Evolutionary conservation across 2,329 filamentous ascomycete species (phyloP).

Genomic region (Cordyceps cicadae): DNA sequence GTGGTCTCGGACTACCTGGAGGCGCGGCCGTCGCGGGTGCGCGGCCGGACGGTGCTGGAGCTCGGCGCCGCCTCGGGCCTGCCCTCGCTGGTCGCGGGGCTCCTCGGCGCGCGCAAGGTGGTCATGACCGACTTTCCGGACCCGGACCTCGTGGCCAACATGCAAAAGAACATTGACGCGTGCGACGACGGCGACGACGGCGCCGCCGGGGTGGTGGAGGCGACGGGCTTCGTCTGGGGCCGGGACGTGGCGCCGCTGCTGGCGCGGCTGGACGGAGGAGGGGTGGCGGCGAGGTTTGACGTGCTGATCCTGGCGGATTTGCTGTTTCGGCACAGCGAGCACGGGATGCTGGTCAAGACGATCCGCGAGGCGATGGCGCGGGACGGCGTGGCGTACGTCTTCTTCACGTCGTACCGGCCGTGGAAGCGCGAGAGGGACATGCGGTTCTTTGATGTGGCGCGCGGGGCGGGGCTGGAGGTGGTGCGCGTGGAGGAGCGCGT

Average conservation of each 20-base stretch:
- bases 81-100: slow-evolving; percentile 68
- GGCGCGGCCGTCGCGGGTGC: slow-evolving; percentile 54
- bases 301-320: slow-evolving; percentile 80
- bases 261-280: slow-evolving; percentile 37
- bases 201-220: slow-evolving; percentile 39
- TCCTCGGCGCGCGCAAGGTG: slow-evolving; percentile 60
- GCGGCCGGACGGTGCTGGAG: slow-evolving; percentile 67
- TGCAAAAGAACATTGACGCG: slow-evolving; percentile 65
- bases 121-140: slow-evolving; percentile 90
- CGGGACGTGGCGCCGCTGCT: slow-evolving; percentile 51
- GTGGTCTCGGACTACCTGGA: slow-evolving; percentile 74
- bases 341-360: slow-evolving; percentile 65
- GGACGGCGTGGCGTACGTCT: slow-evolving; percentile 61
- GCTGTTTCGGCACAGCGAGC: slow-evolving; percentile 85
- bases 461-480: slow-evolving; percentile 63
- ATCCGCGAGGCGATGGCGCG: slow-evolving; percentile 59
- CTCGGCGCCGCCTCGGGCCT: slow-evolving; percentile 83
- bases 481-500: slow-evolving; percentile 73
- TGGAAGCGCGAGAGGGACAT: slow-evolving; percentile 83
- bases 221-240: slow-evolving; percentile 80
- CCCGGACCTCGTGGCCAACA: slow-evolving; percentile 69
- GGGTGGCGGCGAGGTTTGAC: slow-evolving; percentile 50
- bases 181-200: slow-evolving; percentile 34
- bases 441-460: slow-evolving; percentile 73
- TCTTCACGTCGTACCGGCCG: slow-evolving; percentile 90